Base-by-base conservation (phyloP, 352 stramenopile genomes). In the Phytophthora palmivora region DNA sequence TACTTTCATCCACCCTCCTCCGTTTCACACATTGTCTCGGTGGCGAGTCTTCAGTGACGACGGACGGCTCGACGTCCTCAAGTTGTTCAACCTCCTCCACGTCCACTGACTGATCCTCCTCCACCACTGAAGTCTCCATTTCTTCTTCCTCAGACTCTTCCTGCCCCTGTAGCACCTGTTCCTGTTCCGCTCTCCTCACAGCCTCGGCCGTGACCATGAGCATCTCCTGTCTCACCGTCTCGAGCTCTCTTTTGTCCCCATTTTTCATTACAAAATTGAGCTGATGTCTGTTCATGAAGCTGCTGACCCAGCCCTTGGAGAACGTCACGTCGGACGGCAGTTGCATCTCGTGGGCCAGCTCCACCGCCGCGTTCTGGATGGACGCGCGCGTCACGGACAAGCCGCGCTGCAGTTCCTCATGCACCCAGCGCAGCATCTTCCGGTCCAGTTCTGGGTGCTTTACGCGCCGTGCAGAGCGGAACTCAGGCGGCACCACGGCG, bases 291-390 rank as follows among this genome's bases (percentile, higher is more conserved):
- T 72, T 80, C 62, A 87, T 72, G 55, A 88, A 87, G 58, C 78
- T 81, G 32, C 63, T 75, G 60, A 86, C 73, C 78, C 78, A 90
- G 6, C 81, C 78, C 38, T 80, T 87, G 16, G 81, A 90, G 67
- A 86, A 90, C 41, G 57, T 73, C 57, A 86, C 58, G 42, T 64
- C 58, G 15, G 68, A 56, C 21, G 55, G 38, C 39, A 84, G 62
- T 41, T 77, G 42, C 62, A 87, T 74, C 48, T 81, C 66, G 12
- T 64, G 42, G 4, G 74, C 74, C 34, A 86, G 26, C 21, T 66
- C 58, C 16, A 67, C 30, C 6, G 78, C 76, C 39, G 70, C 71
- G 16, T 72, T 71, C 67, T 70, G 66, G 58, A 77, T 79, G 49
- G 39, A 58, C 15, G 62, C 44, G 28, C 66, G 65, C 45, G 72